phyloP scores from a whole-genome alignment of 139 green algal species.

The Mychonastes homosphaera region DNA sequence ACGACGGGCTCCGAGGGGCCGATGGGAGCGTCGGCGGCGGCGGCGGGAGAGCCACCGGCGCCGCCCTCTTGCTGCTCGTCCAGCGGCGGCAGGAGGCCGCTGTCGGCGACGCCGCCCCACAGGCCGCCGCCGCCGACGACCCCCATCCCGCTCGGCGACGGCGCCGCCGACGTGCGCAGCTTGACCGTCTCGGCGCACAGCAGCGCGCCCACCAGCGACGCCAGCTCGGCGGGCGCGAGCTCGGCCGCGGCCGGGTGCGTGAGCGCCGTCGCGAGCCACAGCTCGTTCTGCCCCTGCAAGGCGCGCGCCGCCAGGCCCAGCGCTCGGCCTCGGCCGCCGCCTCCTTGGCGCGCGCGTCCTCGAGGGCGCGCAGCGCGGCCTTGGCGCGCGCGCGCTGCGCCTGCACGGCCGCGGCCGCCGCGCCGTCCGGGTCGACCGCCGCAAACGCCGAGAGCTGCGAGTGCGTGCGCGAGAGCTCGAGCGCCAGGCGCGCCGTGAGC shows the following conservation, averaged over 20 bases:
- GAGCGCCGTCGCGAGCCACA: conserved; percentile 77
- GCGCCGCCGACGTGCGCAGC: no score
- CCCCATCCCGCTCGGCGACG: no score
- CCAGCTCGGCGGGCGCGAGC: conserved; percentile 47
- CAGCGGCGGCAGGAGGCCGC: no score
- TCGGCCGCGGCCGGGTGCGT: conserved; percentile 40
- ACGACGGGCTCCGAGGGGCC: conserved; percentile 14
- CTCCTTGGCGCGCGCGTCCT: conserved; percentile 36
- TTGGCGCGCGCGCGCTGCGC: no score
- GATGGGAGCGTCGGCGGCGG: neutral
- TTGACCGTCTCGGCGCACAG: conserved; percentile 38
- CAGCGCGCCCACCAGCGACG: conserved; percentile 43
- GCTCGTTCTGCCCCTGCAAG: conserved; percentile 68
- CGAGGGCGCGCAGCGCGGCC: conserved; percentile 43
- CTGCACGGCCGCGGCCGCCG: no score
- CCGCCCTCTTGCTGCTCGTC: conserved; percentile 2
- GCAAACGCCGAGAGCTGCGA: no score
- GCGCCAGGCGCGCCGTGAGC: no score
- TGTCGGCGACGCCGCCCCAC: conserved; percentile 38
- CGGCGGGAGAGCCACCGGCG: neutral
- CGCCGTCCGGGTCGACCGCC: no score
- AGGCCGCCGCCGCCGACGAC: no score
- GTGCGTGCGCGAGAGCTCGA: no score
- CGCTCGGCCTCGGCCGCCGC: conserved; percentile 23
- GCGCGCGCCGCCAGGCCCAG: conserved; percentile 58